These are phyloP conservation scores for Rubia occidens DNA, from an alignment of 305 asterid species.

Conservation along the genomic window DNA sequence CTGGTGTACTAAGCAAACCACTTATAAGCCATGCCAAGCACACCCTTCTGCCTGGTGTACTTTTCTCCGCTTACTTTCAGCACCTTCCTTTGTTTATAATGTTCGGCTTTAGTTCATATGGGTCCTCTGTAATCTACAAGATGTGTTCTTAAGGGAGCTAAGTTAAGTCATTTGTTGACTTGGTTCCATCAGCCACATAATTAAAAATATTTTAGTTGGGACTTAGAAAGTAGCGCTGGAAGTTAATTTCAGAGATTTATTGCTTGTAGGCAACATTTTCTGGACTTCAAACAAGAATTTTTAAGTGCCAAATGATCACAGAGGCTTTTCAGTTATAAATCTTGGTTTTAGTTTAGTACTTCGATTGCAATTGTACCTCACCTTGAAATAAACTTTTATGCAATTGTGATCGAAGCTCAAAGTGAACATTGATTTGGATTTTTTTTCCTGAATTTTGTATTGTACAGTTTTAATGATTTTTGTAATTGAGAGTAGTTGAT, in stretches of 20 bases:
- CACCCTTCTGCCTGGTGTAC: slow-evolving; percentile 5
- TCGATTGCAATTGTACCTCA: neutral
- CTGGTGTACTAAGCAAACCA: neutral
- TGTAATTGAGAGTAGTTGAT: neutral
- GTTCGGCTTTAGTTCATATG: neutral
- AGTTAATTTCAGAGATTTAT: neutral
- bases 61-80: neutral
- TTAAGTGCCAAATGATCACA: neutral
- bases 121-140: neutral
- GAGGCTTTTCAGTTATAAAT: neutral
- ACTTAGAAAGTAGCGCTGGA: neutral
- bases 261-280: neutral
- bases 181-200: neutral
- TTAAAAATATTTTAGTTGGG: neutral
- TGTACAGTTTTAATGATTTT: neutral
- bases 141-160: neutral
- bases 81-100: neutral
- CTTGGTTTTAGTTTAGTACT: neutral
- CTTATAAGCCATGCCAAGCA: no score
- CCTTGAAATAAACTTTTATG: neutral
- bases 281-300: neutral
- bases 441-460: neutral
- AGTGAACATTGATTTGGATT: slow-evolving; percentile 1
- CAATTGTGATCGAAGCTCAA: neutral
- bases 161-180: neutral